Evolutionary conservation across 2,329 filamentous ascomycete genomes (phyloP).

Genomic region (Stachybotrys elegans): DNA sequence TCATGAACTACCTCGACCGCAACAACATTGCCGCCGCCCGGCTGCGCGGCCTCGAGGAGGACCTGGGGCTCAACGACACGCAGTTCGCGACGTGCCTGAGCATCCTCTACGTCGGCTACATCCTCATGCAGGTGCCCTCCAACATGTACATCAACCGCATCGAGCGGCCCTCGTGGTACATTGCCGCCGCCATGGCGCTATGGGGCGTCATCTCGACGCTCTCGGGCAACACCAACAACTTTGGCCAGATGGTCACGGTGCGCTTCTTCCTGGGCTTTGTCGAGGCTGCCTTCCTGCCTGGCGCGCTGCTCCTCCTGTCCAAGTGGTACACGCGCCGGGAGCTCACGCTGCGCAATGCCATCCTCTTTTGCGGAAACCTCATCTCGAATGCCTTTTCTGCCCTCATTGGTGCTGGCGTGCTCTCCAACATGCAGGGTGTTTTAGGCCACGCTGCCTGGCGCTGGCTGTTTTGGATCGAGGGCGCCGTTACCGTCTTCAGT

Average conservation of each 20-base stretch:
- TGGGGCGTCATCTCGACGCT: slow-evolving; percentile 58
- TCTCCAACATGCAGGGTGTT: slow-evolving; percentile 52
- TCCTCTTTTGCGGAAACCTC: slow-evolving; percentile 55
- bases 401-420: slow-evolving; percentile 52
- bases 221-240: slow-evolving; percentile 47
- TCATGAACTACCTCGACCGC: slow-evolving; percentile 65
- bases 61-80: slow-evolving; percentile 48
- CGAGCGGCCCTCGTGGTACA: slow-evolving; percentile 45
- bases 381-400: slow-evolving; percentile 57
- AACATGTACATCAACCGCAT: slow-evolving; percentile 55
- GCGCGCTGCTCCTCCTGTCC: slow-evolving; percentile 57
- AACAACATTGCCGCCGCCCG: slow-evolving; percentile 66
- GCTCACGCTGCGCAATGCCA: slow-evolving; percentile 48
- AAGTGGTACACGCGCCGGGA: slow-evolving; percentile 63
- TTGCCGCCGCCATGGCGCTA: slow-evolving; percentile 45
- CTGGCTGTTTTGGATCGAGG: slow-evolving; percentile 59
- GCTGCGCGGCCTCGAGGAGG: slow-evolving; percentile 58
- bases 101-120: slow-evolving; percentile 63
- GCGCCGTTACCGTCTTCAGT: slow-evolving; percentile 41
- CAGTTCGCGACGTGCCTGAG: slow-evolving; percentile 60
- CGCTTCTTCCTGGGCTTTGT: slow-evolving; percentile 58
- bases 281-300: slow-evolving; percentile 61
- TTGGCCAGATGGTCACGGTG: slow-evolving; percentile 47
- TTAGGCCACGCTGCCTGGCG: slow-evolving; percentile 52
- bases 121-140: slow-evolving; percentile 58